Conservation (phyloP, 1,139 yeast species). For the Candida tetrigidarum region DNA sequence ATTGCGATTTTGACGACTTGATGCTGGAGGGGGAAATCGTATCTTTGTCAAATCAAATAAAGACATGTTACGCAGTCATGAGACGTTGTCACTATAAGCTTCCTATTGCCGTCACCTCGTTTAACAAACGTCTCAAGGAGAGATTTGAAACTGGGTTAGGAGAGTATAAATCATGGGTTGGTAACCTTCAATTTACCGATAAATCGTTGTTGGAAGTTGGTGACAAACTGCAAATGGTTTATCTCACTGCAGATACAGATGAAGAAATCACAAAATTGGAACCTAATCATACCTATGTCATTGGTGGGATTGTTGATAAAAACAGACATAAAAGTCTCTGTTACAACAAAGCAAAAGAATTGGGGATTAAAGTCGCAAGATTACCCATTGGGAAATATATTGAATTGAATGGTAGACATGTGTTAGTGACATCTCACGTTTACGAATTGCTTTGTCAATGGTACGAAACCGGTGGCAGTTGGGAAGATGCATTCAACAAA, state of each 20-base stretch:
- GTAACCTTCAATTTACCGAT: slow-evolving; percentile 51
- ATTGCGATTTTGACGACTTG: slow-evolving; percentile 88
- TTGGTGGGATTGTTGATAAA: slow-evolving; percentile 97
- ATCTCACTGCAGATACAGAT: slow-evolving; percentile 88
- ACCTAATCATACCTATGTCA: slow-evolving; percentile 74
- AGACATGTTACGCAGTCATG: slow-evolving; percentile 81
- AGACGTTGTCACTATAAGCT: slow-evolving; percentile 65
- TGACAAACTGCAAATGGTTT: slow-evolving; percentile 51
- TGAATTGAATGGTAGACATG: slow-evolving; percentile 82
- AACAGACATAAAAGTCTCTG: slow-evolving; percentile 88
- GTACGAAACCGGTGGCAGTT: slow-evolving; percentile 69
- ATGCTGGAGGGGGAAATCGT: slow-evolving; percentile 83
- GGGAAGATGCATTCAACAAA: slow-evolving; percentile 85
- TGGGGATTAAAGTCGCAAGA: slow-evolving; percentile 75
- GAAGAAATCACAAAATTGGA: slow-evolving; percentile 64
- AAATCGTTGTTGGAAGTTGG: slow-evolving; percentile 44
- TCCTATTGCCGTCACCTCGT: slow-evolving; percentile 63
- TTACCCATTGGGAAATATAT: slow-evolving; percentile 90
- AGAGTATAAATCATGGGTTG: slow-evolving; percentile 67
- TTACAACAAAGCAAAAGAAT: slow-evolving; percentile 73
- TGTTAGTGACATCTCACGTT: slow-evolving; percentile 93
- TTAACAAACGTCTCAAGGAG: slow-evolving; percentile 64
- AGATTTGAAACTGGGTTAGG: slow-evolving; percentile 71
- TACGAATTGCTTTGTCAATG: slow-evolving; percentile 83
- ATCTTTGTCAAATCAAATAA: slow-evolving; percentile 79